Conservation (phyloP, 225 moss, liverwort and hornwort genomes). For the Straminergon stramineum region DNA sequence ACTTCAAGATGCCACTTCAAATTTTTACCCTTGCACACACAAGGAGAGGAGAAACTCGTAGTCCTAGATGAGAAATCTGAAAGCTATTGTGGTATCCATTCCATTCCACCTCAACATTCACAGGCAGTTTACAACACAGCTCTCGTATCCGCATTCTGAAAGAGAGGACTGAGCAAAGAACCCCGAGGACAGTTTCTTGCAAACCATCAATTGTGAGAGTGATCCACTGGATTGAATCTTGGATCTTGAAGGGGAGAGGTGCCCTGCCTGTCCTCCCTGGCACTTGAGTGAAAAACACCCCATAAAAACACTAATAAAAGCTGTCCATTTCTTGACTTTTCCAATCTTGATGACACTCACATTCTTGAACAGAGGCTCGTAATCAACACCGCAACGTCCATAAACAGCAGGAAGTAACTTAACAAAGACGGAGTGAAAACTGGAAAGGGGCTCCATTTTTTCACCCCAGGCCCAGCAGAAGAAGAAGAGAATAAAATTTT, state of each 20-base stretch:
- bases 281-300: neutral
- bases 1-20: neutral
- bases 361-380: slow-evolving; percentile 8
- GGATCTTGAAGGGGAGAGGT: slow-evolving; percentile 2
- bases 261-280: neutral
- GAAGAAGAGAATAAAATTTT: neutral
- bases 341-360: slow-evolving; percentile 13
- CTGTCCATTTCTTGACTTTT: slow-evolving; percentile 26
- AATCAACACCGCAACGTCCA: neutral
- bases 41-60: neutral
- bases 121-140: too few relatives aligned
- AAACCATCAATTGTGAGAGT: neutral
- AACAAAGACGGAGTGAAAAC: neutral
- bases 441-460: neutral
- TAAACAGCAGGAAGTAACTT: neutral
- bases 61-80: neutral
- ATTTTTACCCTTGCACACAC: neutral
- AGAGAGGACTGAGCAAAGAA: neutral
- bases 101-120: neutral
- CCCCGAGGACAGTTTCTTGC: neutral
- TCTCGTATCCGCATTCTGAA: rapidly evolving
- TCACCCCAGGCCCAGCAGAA: neutral
- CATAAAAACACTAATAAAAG: slow-evolving; percentile 16
- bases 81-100: neutral
- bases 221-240: slow-evolving; percentile 5